Evolutionary conservation across 106 monocot genomes (phyloP), one percentile per base, ranked within the genome.

Genomic region (Allium fistulosum): DNA sequence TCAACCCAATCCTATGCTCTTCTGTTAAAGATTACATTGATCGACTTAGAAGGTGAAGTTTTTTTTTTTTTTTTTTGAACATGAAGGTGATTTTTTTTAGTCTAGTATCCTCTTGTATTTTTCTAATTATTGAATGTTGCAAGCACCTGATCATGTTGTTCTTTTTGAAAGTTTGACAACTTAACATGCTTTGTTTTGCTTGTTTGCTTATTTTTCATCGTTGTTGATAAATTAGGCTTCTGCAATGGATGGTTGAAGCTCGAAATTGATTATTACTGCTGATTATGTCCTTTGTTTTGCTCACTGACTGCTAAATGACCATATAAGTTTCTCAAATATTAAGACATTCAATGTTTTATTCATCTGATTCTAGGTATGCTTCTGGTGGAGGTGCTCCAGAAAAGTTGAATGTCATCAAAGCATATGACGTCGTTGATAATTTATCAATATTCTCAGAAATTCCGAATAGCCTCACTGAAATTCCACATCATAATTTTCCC

Each of bases 401-500:
- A 63, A 45, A 3, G 46, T 63, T 63, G 8, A 63, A 46, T 37
- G 26, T 63, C 45, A 11, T 11, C 5, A 13, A 63, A 12, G 62
- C 45, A 46, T 8, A 13, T 46, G 46, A 15, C 15, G 62, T 2
- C 45, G 46, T 27, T 45, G 62, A 63, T 65, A 74, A 16, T 48
- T 48, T 76, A 8, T 59, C 37, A 37, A 37, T 37, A 6, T 84
- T 87, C 51, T 13, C 48, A 5, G 83, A 84, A 62, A 69, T 91
- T 45, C 87, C 90, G 15, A 79, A 87, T 56, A 67, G 15, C 15
- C 87, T 91, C 50, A 5, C 5, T 47, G 37, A 60, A 61, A 26
- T 91, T 15, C 58, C 59, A 12, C 7, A 9, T 1, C 53, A 63
- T 1, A 74, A 91, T 26, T 91, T 71, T 57, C 90, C 90, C 6